A percentile compares a stretch with the other conserved stretches of the same genome.
Evolutionary conservation across 1,284 basidiomycete genomes (phyloP).

Genomic region (Ustanciosporium gigantosporum): DNA sequence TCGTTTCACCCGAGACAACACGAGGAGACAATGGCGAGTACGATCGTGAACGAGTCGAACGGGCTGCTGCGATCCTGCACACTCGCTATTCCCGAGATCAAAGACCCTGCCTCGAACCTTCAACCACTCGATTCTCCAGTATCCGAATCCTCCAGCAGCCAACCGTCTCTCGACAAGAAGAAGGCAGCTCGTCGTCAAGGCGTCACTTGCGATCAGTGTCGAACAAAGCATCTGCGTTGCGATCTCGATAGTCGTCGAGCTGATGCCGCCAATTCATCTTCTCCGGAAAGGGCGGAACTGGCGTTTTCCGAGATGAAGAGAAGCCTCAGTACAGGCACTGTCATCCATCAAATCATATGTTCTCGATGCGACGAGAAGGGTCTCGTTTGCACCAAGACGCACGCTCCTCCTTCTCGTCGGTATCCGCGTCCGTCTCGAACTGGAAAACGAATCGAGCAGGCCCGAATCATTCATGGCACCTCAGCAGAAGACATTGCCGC

Average conservation of each 20-base stretch:
- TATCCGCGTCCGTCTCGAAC: constrained; percentile 55
- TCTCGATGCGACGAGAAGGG: constrained; percentile 48
- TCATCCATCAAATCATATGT: constrained; percentile 37
- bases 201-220: constrained; percentile 54
- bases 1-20: no score
- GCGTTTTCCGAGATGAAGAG: constrained; percentile 24
- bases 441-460: constrained; percentile 58
- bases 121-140: no score
- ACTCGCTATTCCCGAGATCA: no score
- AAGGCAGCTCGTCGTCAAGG: constrained; percentile 34
- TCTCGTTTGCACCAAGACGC: constrained; percentile 48
- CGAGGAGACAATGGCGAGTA: no score
- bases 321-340: constrained; percentile 15
- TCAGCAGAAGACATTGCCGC: constrained; percentile 3
- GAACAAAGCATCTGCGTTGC: constrained; percentile 53
- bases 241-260: constrained; percentile 40
- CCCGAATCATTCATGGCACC: constrained; percentile 52
- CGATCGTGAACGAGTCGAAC: no score
- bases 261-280: constrained; percentile 13
- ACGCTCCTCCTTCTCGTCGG: constrained; percentile 43
- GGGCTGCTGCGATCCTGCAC: no score
- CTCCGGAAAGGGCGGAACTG: constrained; percentile 7
- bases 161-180: constrained; percentile 28
- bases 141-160: no score
- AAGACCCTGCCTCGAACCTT: no score